These are phyloP conservation scores for Nepenthes alata DNA, from an alignment of 179 eudicot genomes.

Conservation along the genomic window DNA sequence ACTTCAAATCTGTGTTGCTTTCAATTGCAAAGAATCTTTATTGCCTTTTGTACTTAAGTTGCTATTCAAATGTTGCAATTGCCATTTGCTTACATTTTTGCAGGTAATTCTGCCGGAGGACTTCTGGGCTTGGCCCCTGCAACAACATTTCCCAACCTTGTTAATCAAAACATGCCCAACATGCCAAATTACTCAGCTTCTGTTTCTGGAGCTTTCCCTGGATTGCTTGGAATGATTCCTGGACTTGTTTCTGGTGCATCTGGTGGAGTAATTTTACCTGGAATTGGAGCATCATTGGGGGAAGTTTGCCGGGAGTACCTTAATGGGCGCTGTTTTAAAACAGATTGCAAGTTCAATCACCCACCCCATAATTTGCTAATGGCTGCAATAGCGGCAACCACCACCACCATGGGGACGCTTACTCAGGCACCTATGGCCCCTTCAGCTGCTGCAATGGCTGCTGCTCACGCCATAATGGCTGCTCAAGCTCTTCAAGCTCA, in stretches of 20 bases:
- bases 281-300: conserved; percentile 83
- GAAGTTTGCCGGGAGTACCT: conserved; percentile 87
- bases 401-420: conserved; percentile 72
- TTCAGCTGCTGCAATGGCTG: conserved; percentile 99
- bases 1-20: too few species aligned
- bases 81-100: not conserved
- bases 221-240: conserved; percentile 88
- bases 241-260: conserved; percentile 77
- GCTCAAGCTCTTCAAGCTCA: conserved; percentile 98
- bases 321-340: conserved; percentile 69
- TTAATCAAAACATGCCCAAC: conserved; percentile 95
- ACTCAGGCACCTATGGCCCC: conserved; percentile 98
- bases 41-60: not conserved
- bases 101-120: conserved; percentile 80
- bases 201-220: conserved; percentile 81
- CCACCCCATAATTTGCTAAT: conserved; percentile 80
- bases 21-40: not conserved
- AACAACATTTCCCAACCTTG: conserved; percentile 54
- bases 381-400: conserved; percentile 80
- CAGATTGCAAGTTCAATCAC: conserved; percentile 78
- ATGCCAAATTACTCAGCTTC: conserved; percentile 99
- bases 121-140: conserved; percentile 68
- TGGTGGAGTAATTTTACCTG: conserved; percentile 92
- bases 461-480: conserved; percentile 99
- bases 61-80: not conserved